Conservation (phyloP, 2,329 filamentous ascomycete genomes). For the Alternaria triticina region DNA sequence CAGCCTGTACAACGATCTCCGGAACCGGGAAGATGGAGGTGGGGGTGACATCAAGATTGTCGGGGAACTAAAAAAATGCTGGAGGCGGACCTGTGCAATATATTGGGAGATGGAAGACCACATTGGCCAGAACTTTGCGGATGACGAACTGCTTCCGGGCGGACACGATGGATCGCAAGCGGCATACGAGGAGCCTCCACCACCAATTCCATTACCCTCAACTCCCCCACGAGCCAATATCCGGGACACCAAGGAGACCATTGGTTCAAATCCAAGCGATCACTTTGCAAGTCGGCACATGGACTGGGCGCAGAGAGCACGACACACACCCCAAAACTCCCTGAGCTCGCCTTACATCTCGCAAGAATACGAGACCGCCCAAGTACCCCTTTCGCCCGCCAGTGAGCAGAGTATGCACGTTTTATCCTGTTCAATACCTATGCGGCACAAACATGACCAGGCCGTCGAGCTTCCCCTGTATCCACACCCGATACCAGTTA, state of each 20-base stretch:
- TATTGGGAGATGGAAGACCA: conserved; percentile 84
- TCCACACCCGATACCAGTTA: conserved; percentile 47
- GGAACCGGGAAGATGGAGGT: conserved; percentile 58
- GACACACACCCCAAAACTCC: conserved; percentile 48
- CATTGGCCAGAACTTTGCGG: conserved; percentile 63
- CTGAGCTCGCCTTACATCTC: conserved; percentile 44
- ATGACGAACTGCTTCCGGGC: conserved; percentile 75
- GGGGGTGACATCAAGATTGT: conserved; percentile 82
- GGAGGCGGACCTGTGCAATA: conserved; percentile 85
- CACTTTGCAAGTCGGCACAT: conserved; percentile 47
- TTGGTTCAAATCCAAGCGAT: conserved; percentile 46
- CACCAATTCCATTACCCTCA: conserved; percentile 19
- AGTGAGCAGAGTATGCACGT: conserved; percentile 63
- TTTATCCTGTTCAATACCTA: conserved; percentile 66
- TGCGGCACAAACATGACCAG: conserved; percentile 48
- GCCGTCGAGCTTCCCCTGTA: conserved; percentile 49
- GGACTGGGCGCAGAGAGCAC: conserved; percentile 47
- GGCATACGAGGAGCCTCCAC: conserved; percentile 29
- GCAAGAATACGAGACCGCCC: conserved; percentile 37
- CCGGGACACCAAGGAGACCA: conserved; percentile 42
- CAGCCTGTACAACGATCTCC: conserved; percentile 60
- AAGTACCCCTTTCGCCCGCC: conserved; percentile 52
- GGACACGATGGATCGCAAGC: conserved; percentile 62
- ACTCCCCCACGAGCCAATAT: conserved; percentile 34
- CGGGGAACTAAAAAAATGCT: conserved; percentile 94